These are phyloP conservation scores for Cladosporium sp. DNA, from an alignment of 2,329 filamentous ascomycete genomes.

Conservation along the genomic window DNA sequence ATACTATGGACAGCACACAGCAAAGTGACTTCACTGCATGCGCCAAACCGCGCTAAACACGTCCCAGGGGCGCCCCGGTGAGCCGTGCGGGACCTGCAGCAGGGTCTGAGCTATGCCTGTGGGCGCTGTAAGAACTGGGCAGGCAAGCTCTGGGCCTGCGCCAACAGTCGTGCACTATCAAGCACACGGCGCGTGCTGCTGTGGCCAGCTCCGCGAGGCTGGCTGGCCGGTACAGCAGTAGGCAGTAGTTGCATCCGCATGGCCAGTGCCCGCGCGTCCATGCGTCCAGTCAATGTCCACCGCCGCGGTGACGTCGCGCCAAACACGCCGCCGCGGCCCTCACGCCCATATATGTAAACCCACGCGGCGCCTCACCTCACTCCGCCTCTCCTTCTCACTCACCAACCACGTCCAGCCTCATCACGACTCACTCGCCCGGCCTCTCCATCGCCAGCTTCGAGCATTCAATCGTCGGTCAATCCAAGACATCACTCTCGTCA, in stretches of 20 bases:
- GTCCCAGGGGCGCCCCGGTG: neutral
- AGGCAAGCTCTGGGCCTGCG: slow-evolving; percentile 5
- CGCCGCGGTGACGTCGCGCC: neutral
- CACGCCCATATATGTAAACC: neutral
- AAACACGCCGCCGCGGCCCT: neutral
- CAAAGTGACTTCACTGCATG: slow-evolving; percentile 2
- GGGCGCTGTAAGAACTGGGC: neutral
- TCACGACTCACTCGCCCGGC: slow-evolving; percentile 1
- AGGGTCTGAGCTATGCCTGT: neutral
- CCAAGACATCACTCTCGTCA: slow-evolving; percentile 13
- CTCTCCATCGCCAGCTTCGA: slow-evolving; percentile 1
- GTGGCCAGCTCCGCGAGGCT: neutral
- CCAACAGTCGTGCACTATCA: neutral
- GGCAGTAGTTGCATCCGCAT: neutral
- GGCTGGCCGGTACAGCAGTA: neutral
- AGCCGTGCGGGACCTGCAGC: slow-evolving; percentile 1
- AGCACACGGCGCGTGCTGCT: neutral
- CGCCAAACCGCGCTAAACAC: neutral
- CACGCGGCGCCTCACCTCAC: neutral
- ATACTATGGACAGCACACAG: neutral
- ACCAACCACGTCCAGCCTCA: neutral
- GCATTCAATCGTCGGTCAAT: slow-evolving; percentile 4
- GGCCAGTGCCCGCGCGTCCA: neutral
- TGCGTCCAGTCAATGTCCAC: neutral
- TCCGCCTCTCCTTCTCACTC: neutral